Evolutionary conservation across 148 eudicot genomes (phyloP), one percentile per base, ranked within the genome.

Genomic region (Camellia sinensis): DNA sequence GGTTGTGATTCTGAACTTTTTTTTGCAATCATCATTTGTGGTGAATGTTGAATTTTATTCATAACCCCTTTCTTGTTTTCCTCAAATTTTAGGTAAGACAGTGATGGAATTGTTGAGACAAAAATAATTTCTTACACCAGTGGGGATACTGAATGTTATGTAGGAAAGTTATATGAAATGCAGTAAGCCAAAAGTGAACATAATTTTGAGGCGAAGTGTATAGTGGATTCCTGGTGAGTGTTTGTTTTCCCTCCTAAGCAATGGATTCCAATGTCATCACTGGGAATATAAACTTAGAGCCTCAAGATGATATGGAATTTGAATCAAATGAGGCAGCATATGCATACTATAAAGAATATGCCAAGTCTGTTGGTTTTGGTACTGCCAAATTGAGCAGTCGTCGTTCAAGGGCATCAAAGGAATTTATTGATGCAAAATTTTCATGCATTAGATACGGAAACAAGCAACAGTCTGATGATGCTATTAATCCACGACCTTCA

Each of bases 321-420:
- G 94, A 89, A 29, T 87, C 94, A 37, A 84, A 86, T n/a, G 94
- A 91, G 73, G 81, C 81, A 22, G 94, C 94, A 62, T 91, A 91
- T 82, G 83, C 80, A 74, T 91, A 86, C 68, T 91, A 91, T 71
- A 91, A 85, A 79, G 94, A 91, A 75, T 89, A 91, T 71, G 94
- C 94, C 64, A 91, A 89, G 78, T 82, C 90, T 67, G 78, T 80
- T 37, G 94, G 94, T 13, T 91, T 91, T 77, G 94, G 94, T 66
- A 91, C 94, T 41, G 90, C 94, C 21, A 89, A 91, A 82, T 74
- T 91, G 79, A 91, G 94, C 84, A 91, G 94, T 77, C 92, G 94
- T 21, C 89, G 92, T 63, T 91, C 94, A 70, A 82, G 94, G 77
- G 88, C 92, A 67, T 86, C 92, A 15, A 89, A 89, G 80, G 92